Conservation (phyloP, 2,329 filamentous ascomycete species). For the Paecilomyces sp. region DNA sequence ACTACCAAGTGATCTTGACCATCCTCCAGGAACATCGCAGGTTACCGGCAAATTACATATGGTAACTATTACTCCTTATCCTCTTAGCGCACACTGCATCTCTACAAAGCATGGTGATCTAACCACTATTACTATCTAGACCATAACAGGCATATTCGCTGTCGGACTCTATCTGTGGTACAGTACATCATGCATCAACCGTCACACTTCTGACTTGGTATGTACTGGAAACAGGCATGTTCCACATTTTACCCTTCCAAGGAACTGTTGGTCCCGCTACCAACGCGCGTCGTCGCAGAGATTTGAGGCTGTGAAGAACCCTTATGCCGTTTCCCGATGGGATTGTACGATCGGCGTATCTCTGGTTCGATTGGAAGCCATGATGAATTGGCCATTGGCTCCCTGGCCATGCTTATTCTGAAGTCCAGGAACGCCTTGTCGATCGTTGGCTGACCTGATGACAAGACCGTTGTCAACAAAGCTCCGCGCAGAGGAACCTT, state of each 20-base stretch:
- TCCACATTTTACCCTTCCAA: background rate
- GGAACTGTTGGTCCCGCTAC: background rate
- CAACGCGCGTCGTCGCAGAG: background rate
- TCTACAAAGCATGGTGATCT: background rate
- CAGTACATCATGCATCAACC: too few relatives aligned
- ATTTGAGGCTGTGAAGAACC: background rate
- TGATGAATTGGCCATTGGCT: background rate
- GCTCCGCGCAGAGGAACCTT: background rate
- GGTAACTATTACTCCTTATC: background rate
- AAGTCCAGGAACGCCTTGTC: background rate
- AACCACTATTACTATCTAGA: background rate
- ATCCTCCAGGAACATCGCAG: too few relatives aligned
- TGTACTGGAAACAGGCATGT: background rate
- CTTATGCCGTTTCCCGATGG: background rate
- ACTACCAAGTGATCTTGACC: background rate
- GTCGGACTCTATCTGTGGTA: background rate
- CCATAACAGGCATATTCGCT: background rate
- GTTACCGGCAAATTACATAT: too few relatives aligned
- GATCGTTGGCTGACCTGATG: background rate
- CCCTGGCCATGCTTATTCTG: background rate
- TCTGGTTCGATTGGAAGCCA: background rate
- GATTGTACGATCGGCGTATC: background rate
- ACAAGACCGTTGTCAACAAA: background rate
- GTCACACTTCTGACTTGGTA: background rate
- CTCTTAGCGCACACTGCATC: background rate